These are phyloP conservation scores for Cylindrodendrum hubeiense DNA, from an alignment of 2,329 filamentous ascomycete genomes.

Conservation along the genomic window DNA sequence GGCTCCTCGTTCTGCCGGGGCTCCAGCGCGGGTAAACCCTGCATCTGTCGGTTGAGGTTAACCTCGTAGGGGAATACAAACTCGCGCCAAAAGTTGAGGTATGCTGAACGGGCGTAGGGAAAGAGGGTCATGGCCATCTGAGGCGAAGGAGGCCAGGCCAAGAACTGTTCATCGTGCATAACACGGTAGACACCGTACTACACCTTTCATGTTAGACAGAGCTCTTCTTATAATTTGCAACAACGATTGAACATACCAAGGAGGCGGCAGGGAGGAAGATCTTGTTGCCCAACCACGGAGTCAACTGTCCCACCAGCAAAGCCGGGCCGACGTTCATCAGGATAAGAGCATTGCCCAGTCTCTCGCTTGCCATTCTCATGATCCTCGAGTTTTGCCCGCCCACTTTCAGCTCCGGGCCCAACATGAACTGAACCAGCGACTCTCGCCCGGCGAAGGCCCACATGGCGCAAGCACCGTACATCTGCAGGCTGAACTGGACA, in stretches of 20 bases:
- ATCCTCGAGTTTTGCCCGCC: conserved; percentile 41
- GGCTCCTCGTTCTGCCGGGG: conserved; percentile 34
- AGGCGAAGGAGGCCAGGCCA: conserved; percentile 67
- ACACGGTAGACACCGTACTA: conserved; percentile 63
- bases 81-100: conserved; percentile 60
- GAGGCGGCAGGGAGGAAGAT: conserved; percentile 57
- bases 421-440: conserved; percentile 56
- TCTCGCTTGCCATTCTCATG: conserved; percentile 44
- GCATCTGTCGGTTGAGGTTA: conserved; percentile 61
- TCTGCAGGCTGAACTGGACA: conserved; percentile 63
- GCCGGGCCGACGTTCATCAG: conserved; percentile 61
- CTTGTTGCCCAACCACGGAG: conserved; percentile 57
- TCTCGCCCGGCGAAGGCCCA: conserved; percentile 65
- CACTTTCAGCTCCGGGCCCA: conserved; percentile 48
- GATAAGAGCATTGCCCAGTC: conserved; percentile 49
- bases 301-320: conserved; percentile 57
- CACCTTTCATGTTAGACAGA: conserved; percentile 1
- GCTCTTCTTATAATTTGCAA: no score
- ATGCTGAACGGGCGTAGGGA: conserved; percentile 59
- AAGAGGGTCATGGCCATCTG: conserved; percentile 63
- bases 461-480: conserved; percentile 65
- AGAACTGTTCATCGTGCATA: conserved; percentile 58
- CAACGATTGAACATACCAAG: conserved; percentile 49
- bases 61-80: conserved; percentile 61
- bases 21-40: conserved; percentile 52